A percentile compares a stretch with the other conserved stretches of the same genome.
Conservation (phyloP, 1,284 basidiomycete species). For the Ustilago shanxiensis region DNA sequence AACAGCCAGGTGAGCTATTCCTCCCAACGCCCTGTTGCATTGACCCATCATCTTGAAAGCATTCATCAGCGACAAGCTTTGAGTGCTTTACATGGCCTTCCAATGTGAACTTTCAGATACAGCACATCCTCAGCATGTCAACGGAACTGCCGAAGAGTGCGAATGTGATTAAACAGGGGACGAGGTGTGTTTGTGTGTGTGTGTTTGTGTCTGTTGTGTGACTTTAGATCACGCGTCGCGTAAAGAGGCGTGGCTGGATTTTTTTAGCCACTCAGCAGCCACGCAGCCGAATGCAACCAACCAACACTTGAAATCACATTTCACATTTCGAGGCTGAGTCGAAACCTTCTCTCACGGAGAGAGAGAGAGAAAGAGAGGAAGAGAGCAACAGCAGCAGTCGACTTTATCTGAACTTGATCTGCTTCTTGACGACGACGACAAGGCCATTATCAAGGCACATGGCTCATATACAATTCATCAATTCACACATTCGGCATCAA, state of each 20-base stretch:
- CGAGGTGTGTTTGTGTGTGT: too few species aligned
- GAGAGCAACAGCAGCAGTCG: background rate
- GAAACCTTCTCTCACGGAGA: background rate
- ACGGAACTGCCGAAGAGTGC: slow-evolving; percentile 1
- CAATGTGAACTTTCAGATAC: too few species aligned
- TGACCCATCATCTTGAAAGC: too few species aligned
- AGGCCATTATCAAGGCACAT: background rate
- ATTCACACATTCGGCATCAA: background rate
- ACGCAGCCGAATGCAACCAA: slow-evolving; percentile 8
- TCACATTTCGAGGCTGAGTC: slow-evolving; percentile 25
- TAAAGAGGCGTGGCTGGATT: slow-evolving; percentile 23
- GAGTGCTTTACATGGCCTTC: background rate
- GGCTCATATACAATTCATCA: background rate
- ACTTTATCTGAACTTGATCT: background rate
- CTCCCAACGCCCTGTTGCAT: background rate
- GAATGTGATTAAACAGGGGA: background rate
- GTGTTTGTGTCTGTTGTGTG: slow-evolving; percentile 4
- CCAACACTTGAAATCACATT: slow-evolving; percentile 6
- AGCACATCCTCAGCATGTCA: background rate
- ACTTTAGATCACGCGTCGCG: slow-evolving; percentile 29
- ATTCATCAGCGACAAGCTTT: too few species aligned
- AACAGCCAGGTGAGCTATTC: background rate
- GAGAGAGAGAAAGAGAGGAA: too few species aligned
- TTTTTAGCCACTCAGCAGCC: slow-evolving; percentile 5
- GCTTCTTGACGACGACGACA: background rate